Conservation (phyloP, 106 monocot genomes). For the Ottelia alismoides region DNA sequence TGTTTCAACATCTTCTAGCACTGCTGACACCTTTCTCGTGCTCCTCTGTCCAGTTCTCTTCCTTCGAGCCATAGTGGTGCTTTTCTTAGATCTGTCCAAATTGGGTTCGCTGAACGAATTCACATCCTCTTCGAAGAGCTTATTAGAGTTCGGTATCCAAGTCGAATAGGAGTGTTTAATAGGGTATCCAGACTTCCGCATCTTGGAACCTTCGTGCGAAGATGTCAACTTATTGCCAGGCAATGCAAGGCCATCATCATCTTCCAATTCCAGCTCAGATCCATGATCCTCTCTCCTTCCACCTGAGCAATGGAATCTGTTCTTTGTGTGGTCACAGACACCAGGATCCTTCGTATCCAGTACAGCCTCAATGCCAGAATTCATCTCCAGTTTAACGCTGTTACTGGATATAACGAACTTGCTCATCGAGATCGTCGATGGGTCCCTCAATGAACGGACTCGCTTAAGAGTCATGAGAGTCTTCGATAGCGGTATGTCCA, state of each 20-base stretch:
- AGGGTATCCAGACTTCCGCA: slow-evolving; percentile 35
- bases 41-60: slow-evolving; percentile 15
- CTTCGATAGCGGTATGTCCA: slow-evolving; percentile 75
- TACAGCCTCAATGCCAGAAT: slow-evolving; percentile 19
- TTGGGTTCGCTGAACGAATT: too few relatives aligned
- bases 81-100: too few relatives aligned
- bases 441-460: slow-evolving; percentile 82
- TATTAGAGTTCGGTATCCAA: slow-evolving; percentile 1
- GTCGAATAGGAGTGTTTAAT: slow-evolving; percentile 47
- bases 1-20: slow-evolving; percentile 16
- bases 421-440: slow-evolving; percentile 64
- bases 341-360: slow-evolving; percentile 6
- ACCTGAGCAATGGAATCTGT: slow-evolving; percentile 10
- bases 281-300: slow-evolving; percentile 29
- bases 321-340: slow-evolving; percentile 3
- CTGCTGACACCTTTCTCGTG: slow-evolving; percentile 15
- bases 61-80: too few relatives aligned
- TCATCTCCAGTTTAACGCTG: slow-evolving; percentile 36
- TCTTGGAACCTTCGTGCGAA: not conserved
- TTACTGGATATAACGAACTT: slow-evolving; percentile 37
- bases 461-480: slow-evolving; percentile 82
- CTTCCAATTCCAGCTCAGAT: slow-evolving; percentile 21
- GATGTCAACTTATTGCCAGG: slow-evolving; percentile 16
- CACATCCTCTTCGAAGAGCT: slow-evolving; percentile 9
- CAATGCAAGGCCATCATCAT: slow-evolving; percentile 2